Evolutionary conservation across 345 rosid species (phyloP), one percentile per base, ranked within the genome.

Genomic region (Jatropha curcas): DNA sequence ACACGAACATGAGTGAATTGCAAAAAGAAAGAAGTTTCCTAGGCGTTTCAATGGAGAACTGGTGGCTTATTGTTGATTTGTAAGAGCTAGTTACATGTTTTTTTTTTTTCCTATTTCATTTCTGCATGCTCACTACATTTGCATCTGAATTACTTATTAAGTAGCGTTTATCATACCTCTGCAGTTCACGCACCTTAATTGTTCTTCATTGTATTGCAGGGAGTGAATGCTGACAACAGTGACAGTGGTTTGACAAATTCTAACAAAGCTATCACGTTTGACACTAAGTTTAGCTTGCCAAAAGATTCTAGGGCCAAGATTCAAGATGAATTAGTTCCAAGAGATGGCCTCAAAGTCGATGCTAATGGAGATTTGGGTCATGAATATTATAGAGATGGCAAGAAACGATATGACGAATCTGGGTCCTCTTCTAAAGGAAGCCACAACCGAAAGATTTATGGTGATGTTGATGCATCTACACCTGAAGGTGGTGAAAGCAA

Each of bases 1-100:
- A 61, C 81, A 67, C 50, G 62, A 74, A 77, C 80, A 78, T 79
- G 87, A 83, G 78, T 86, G 88, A 84, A 79, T 85, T 71, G 78
- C 76, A 50, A 75, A 75, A 87, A 81, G 79, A 86, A 86, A 70
- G 88, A 81, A 81, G 81, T 73, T 75, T 80, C 76, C 85, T 86
- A 83, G 91, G 84, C 88, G 81, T 89, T 83, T 71, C 87, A 78
- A 67, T 82, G 87, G 92, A 86, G 76, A 89, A 85, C 87, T 87
- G 92, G 82, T 85, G 93, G 86, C 92, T 83, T 85, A 72, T 85
- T 80, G 76, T 85, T 82, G 83, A 89, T 88, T 92, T 76, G 94
- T 91, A 91, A 92, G 98, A 90, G 83, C 90, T 86, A 80, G 86
- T 83, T 83, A 70, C 75, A 71, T 60, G 76, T 80, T 60, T 51